Evolutionary conservation across 1,284 basidiomycete species (phyloP).

Genomic region (Puccinia horiana): DNA sequence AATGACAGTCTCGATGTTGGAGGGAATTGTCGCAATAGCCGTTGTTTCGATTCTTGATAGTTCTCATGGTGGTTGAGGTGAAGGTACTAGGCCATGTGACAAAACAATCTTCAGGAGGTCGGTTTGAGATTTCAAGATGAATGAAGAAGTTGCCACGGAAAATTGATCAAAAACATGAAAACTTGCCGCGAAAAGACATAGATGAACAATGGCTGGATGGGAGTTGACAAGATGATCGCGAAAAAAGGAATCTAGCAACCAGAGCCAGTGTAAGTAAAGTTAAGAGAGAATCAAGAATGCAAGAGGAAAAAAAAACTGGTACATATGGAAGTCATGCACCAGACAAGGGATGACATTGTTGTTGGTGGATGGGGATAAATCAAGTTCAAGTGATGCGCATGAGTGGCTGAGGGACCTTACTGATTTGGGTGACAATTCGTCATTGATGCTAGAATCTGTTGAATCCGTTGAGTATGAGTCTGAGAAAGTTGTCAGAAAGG

Average conservation of each 20-base stretch:
- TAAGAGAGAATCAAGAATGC: too few species aligned
- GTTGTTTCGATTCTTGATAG: background rate
- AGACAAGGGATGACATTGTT: too few species aligned
- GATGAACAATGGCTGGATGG: slow-evolving; percentile 7
- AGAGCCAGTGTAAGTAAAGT: too few species aligned
- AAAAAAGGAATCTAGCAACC: slow-evolving; percentile 3
- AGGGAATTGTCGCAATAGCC: background rate
- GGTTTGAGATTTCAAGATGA: slow-evolving; percentile 26
- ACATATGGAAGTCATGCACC: too few species aligned
- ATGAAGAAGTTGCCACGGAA: background rate
- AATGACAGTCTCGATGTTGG: background rate
- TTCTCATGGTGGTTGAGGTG: background rate
- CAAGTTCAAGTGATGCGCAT: too few species aligned
- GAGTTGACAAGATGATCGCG: background rate
- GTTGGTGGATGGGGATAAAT: too few species aligned
- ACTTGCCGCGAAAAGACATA: slow-evolving; percentile 13
- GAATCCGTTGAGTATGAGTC: too few species aligned
- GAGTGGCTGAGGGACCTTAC: too few species aligned
- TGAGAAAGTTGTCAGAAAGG: too few species aligned
- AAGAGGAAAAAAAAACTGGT: too few species aligned
- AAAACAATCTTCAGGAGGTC: background rate
- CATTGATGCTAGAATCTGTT: too few species aligned
- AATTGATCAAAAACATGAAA: slow-evolving; percentile 25
- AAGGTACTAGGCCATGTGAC: slow-evolving; percentile 12
- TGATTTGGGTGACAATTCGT: too few species aligned